These are phyloP conservation scores for Lophiotrema nucula DNA, from an alignment of 495 filamentous ascomycete species.

Conservation along the genomic window DNA sequence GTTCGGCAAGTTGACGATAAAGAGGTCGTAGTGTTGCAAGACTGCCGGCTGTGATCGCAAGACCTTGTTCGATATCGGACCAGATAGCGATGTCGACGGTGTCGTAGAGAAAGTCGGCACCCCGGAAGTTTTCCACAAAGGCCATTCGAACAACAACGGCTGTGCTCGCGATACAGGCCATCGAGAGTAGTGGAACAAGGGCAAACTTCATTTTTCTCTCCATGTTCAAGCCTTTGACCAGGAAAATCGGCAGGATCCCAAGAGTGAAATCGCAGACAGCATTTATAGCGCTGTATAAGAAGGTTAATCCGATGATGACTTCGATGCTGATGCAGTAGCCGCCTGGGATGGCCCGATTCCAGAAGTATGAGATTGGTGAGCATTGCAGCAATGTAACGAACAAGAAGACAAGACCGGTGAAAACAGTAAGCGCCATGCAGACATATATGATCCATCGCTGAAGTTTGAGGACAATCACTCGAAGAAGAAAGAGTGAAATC, in stretches of 20 bases:
- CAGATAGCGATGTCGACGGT: conserved; percentile 27
- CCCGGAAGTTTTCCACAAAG: conserved; percentile 10
- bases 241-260: conserved; percentile 45
- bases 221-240: conserved; percentile 45
- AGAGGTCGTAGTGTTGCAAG: conserved; percentile 22
- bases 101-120: conserved; percentile 20
- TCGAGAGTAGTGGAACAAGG: conserved; percentile 17
- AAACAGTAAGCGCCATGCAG: conserved; percentile 33
- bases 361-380: conserved; percentile 41
- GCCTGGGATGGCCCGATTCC: conserved; percentile 36
- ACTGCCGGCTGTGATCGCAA: conserved; percentile 15
- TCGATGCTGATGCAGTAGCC: conserved; percentile 36
- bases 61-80: conserved; percentile 20
- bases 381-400: conserved; percentile 49
- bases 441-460: conserved; percentile 44
- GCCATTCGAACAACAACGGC: conserved; percentile 25
- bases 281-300: conserved; percentile 42
- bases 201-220: neutral
- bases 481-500: conserved; percentile 45
- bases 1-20: conserved; percentile 1
- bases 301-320: conserved; percentile 37
- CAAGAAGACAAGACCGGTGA: conserved; percentile 43
- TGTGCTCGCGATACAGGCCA: conserved; percentile 21
- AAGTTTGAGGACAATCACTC: conserved; percentile 36
- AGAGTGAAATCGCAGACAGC: conserved; percentile 44